Conservation (phyloP, 23 red algal species). For the Gracilaria caudata region DNA sequence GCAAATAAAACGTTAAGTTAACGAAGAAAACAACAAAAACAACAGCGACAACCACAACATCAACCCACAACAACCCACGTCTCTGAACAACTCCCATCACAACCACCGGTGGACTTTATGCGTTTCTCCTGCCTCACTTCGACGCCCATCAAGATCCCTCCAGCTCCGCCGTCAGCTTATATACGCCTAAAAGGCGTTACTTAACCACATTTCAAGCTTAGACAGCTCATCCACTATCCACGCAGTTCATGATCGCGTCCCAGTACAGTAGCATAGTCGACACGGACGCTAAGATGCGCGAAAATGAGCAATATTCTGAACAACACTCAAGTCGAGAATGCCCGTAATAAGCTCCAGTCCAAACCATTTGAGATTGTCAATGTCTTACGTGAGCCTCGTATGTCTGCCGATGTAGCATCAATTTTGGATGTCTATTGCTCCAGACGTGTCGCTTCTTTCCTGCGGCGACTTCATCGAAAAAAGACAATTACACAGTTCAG, state of each 20-base stretch:
- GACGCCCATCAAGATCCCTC: neutral
- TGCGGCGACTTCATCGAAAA: slow-evolving; percentile 20
- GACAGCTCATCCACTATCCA: neutral
- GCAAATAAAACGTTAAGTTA: neutral
- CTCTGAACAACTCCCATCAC: neutral
- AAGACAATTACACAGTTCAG: neutral
- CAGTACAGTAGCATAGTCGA: no score
- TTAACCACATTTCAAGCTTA: neutral
- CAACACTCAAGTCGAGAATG: slow-evolving; percentile 10
- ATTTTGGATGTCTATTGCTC: slow-evolving; percentile 58
- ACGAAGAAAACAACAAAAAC: neutral
- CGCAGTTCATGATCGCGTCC: no score
- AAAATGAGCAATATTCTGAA: neutral
- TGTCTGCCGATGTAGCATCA: slow-evolving; percentile 31
- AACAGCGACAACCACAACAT: slow-evolving; percentile 2
- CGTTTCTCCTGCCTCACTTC: neutral
- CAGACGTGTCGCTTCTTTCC: slow-evolving; percentile 44
- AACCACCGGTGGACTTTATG: neutral
- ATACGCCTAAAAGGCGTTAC: slow-evolving; percentile 7
- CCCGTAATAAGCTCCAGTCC: neutral
- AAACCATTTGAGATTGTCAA: neutral
- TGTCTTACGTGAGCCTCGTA: slow-evolving; percentile 6
- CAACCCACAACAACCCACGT: neutral
- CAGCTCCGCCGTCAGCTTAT: neutral
- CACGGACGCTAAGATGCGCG: no score